Conservation (phyloP, 2,329 filamentous ascomycete species). For the Dryadomyces quercivorus region DNA sequence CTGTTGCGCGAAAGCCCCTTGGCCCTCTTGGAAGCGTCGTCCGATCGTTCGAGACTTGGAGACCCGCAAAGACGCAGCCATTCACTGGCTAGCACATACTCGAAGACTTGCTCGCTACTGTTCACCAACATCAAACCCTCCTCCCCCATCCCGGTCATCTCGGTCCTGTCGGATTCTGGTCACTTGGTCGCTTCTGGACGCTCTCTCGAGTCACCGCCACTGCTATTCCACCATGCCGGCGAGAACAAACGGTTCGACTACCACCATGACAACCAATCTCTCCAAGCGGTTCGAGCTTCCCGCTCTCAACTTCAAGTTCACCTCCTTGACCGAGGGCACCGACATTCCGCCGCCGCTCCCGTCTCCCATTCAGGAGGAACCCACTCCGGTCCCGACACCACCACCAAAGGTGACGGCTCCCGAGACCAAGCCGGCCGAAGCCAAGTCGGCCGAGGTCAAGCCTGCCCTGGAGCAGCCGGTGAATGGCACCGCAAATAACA, state of each 20-base stretch:
- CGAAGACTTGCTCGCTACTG: background rate
- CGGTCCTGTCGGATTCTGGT: background rate
- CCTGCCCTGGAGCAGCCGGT: slow-evolving; percentile 4
- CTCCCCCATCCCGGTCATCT: background rate
- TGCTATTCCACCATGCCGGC: slow-evolving; percentile 12
- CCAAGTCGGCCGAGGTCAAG: slow-evolving; percentile 12
- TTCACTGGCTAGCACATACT: background rate
- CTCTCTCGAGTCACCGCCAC: background rate
- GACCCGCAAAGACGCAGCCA: background rate
- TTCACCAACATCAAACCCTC: too few species aligned
- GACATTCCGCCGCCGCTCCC: slow-evolving; percentile 46
- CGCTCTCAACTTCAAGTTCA: slow-evolving; percentile 44
- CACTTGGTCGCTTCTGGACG: background rate
- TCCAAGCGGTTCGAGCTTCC: slow-evolving; percentile 40
- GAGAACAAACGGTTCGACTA: slow-evolving; percentile 13
- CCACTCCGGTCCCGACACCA: slow-evolving; percentile 17
- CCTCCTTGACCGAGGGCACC: slow-evolving; percentile 47
- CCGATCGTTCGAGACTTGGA: background rate
- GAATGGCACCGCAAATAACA: slow-evolving; percentile 10
- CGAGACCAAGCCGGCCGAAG: slow-evolving; percentile 15
- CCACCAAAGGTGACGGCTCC: slow-evolving; percentile 12
- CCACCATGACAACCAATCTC: slow-evolving; percentile 7
- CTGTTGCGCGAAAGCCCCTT: too few species aligned
- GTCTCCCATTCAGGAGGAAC: slow-evolving; percentile 38
- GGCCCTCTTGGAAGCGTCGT: too few species aligned